Evolutionary conservation across 2,329 filamentous ascomycete species (phyloP), one percentile per base, ranked within the genome.

Genomic region (Trichoderma asperellum): DNA sequence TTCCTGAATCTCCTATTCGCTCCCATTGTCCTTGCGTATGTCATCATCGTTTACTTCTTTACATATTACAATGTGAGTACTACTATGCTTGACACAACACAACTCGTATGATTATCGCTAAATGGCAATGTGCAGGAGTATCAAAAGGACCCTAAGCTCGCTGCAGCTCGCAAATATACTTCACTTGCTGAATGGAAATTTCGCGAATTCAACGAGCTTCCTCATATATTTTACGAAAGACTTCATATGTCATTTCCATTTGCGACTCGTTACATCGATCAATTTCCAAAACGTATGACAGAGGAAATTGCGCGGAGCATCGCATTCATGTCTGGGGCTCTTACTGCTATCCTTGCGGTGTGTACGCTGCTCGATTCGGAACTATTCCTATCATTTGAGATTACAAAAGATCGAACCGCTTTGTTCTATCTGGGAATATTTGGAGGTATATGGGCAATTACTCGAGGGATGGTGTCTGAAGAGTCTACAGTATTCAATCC

Each of bases 161-260:
- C 92, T n/a, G 91, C 93, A 10, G 79, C 80, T 18, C 89, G 96
- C 52, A 91, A 94, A 73, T 99, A 97, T 77, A 98, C 95, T 0
- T 92, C 94, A 1, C 87, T 97, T 62, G 96, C 96, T 0, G 92
- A 97, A 78, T 99, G 96, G 96, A 98, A 97, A 76, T 97, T 99
- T 72, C 91, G 96, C 59, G 95, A 98, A 78, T 99, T 98, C 85
- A 99, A 99, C 76, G 96, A 99, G 79, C 85, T 99, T 1, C 91
- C 91, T 68, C 96, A 99, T 79, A 85, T 98, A 2, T 99, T 98
- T 75, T 88, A 94, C 70, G 92, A 95, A 72, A 89, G 96, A 24
- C 84, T 95, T 53, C 94, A 97, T 73, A 96, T 98, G 91, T 97
- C 96, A 0, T 94, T 96, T 76, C 94, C 95, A 0, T 97, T 93